phyloP scores from a whole-genome alignment of 2,329 filamentous ascomycete genomes.

The Penicillium sp. region DNA sequence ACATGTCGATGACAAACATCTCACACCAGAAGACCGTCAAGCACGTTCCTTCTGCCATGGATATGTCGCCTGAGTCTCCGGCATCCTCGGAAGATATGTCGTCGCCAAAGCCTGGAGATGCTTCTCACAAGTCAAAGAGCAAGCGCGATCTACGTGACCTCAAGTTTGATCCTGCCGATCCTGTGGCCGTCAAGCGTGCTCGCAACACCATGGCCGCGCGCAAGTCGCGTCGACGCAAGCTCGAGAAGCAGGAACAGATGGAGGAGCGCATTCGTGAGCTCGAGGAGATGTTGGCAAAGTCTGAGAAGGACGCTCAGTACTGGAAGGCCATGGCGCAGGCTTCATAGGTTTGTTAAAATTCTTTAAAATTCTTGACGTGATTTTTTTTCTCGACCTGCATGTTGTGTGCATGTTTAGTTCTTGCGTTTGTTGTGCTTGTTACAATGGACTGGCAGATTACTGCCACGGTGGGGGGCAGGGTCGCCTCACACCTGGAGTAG shows the following conservation, averaged over 20 bases:
- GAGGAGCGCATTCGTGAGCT: constrained; percentile 70
- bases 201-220: constrained; percentile 91
- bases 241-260: constrained; percentile 68
- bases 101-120: background rate
- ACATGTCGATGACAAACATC: constrained; percentile 28
- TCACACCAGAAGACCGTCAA: constrained; percentile 2
- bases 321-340: constrained; percentile 1
- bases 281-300: constrained; percentile 43
- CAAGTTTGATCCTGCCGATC: constrained; percentile 2
- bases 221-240: constrained; percentile 86
- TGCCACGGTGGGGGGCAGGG: constrained; percentile 33
- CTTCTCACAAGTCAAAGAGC: constrained; percentile 1
- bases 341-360: background rate
- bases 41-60: background rate
- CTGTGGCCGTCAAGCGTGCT: constrained; percentile 75
- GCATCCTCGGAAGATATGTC: background rate
- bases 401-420: constrained; percentile 2
- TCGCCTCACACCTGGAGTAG: constrained; percentile 22
- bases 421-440: constrained; percentile 17
- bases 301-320: constrained; percentile 18
- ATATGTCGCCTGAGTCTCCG: constrained; percentile 4
- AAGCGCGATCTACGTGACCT: constrained; percentile 1
- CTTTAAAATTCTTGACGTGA: background rate
- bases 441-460: constrained; percentile 15
- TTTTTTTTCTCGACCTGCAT: background rate